Percentiles rank a stretch among this genome's conserved stretches.
Evolutionary conservation across 257 asterid genomes (phyloP).

Genomic region (Fraxinus americana): DNA sequence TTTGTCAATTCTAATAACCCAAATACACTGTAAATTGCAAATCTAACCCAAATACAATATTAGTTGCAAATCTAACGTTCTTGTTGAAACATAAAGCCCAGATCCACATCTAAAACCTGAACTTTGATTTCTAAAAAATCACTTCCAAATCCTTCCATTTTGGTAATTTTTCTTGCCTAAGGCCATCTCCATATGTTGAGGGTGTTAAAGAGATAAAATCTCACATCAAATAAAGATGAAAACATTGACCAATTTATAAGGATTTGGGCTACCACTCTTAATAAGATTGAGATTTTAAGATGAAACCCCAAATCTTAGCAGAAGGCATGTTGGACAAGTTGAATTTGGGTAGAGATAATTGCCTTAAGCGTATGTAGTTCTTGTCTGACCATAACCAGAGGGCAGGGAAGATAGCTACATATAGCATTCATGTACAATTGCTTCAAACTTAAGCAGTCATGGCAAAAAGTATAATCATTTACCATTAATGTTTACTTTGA

Average conservation of each 20-base stretch:
- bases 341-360: too few species aligned
- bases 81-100: slow-evolving; percentile 7
- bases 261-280: too few species aligned
- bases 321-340: too few species aligned
- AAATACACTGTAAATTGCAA: background rate
- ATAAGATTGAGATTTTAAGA: too few species aligned
- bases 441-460: background rate
- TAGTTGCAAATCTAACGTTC: slow-evolving; percentile 2
- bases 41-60: background rate
- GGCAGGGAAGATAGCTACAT: background rate
- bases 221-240: too few species aligned
- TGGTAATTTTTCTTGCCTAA: slow-evolving; percentile 1
- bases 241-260: too few species aligned
- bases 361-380: background rate
- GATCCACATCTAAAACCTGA: slow-evolving; percentile 1
- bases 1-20: slow-evolving; percentile 5
- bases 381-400: background rate
- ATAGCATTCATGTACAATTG: background rate
- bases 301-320: too few species aligned
- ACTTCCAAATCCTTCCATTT: slow-evolving; percentile 5
- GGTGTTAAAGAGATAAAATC: too few species aligned
- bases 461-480: background rate
- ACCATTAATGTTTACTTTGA: background rate
- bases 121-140: slow-evolving; percentile 3
- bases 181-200: background rate